Evolutionary conservation across 768 basidiomycete genomes (phyloP).

Genomic region (Panellus pusillus): DNA sequence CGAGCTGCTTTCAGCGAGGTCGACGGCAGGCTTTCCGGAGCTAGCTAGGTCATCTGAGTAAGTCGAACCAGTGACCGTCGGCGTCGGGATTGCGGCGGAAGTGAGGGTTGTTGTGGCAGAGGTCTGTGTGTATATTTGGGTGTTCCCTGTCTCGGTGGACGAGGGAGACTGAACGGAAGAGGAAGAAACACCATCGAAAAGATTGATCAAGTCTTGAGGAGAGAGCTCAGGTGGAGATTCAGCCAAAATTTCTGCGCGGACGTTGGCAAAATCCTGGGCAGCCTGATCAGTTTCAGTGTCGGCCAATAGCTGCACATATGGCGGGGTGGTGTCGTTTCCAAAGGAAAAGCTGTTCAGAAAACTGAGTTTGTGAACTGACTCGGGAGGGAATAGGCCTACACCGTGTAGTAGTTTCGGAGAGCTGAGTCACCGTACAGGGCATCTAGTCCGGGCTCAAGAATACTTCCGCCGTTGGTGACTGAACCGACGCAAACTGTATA

Average conservation of each 20-base stretch:
- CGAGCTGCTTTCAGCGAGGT: conserved; percentile 8
- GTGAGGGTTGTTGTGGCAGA: neutral
- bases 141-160: neutral
- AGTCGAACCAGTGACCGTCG: neutral
- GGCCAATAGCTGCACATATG: conserved; percentile 43
- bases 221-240: conserved; percentile 27
- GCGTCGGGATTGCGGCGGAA: neutral
- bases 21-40: conserved; percentile 3
- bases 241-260: conserved; percentile 29
- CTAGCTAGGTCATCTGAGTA: neutral
- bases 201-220: conserved; percentile 24
- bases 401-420: conserved; percentile 46
- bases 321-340: conserved; percentile 34
- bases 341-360: no score
- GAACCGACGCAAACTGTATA: conserved; percentile 41
- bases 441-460: conserved; percentile 32
- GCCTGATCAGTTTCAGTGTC: conserved; percentile 36
- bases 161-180: neutral
- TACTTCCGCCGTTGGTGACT: conserved; percentile 29
- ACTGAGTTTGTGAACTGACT: no score
- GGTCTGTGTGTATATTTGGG: no score
- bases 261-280: conserved; percentile 28
- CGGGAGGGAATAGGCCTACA: no score
- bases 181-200: conserved; percentile 16
- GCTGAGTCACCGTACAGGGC: conserved; percentile 44